Evolutionary conservation across 306 rosid genomes (phyloP).

Genomic region (Canavalia gladiata): DNA sequence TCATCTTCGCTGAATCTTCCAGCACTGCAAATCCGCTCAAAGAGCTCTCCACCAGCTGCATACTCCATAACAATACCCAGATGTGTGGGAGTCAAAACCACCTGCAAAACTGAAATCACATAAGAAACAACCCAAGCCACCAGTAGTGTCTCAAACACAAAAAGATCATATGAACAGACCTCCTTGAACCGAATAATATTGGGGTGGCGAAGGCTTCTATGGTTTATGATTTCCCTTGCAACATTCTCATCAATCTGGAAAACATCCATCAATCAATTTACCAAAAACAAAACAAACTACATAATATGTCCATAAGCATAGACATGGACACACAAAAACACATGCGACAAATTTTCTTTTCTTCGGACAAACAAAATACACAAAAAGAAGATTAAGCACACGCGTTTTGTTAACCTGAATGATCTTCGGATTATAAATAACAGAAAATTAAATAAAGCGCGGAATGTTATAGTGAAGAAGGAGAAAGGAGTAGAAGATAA

Average conservation of each 20-base stretch:
- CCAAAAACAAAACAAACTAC: too few relatives aligned
- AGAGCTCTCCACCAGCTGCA: constrained; percentile 92
- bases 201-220: constrained; percentile 82
- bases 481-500: constrained; percentile 10
- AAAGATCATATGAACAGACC: constrained; percentile 49
- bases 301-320: too few relatives aligned
- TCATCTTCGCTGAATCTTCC: constrained; percentile 93
- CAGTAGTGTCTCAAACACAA: too few relatives aligned
- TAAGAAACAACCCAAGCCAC: constrained; percentile 30
- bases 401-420: neutral
- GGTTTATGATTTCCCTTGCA: constrained; percentile 87
- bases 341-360: too few relatives aligned
- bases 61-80: constrained; percentile 91
- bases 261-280: neutral
- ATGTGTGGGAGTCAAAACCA: constrained; percentile 88
- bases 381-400: too few relatives aligned
- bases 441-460: neutral
- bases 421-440: neutral
- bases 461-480: neutral
- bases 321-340: too few relatives aligned
- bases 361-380: too few relatives aligned
- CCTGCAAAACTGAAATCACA: constrained; percentile 60
- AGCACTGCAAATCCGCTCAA: constrained; percentile 78
- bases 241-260: constrained; percentile 86
- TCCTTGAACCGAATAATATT: constrained; percentile 85